Base-by-base conservation (phyloP, 2,329 filamentous ascomycete species). In the Intubia oerlemansii region DNA sequence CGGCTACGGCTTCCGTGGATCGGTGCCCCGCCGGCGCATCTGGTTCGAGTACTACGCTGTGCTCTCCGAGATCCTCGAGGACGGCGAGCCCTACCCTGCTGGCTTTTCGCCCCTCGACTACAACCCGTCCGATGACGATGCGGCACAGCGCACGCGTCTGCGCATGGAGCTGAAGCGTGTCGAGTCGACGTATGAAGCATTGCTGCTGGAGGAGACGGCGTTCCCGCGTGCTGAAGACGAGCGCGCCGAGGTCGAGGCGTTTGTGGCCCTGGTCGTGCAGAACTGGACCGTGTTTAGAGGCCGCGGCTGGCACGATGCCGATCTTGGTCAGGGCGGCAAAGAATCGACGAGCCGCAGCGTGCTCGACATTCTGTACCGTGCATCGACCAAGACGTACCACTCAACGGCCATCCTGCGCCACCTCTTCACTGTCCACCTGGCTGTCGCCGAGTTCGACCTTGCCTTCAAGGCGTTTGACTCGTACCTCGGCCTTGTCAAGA, bases 341-440 rank as follows among this genome's bases (percentile, higher is more conserved):
- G 69, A 74, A 42, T 67, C 62, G 14, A 55, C 85, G 12, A 77
- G 77, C 36, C 69, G 75, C 30, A 71, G 71, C 28, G 70, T 90
- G 18, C 62, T 98, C 23, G 84, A 88, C 48, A 78, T 82, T 17
- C 59, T 98, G 6, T 98, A 95, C 49, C 75, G 76, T 22, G 80
- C 84, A 14, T 80, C 85, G 7, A 81, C 77, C 8, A 92, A 88
- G 49, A 92, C 84, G 0, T 98, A 88, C 44, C 88, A 98, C 50
- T 98, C 88, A 2, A 91, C 85, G 2, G 58, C 81, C 8, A 78
- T 95, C 36, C 55, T 98, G 17, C 66, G 85, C 33, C 68, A 84
- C 41, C 59, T 98, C 1, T 95, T 95, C 45, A 74, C 70, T 9
- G 75, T 92, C 2, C 88, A 98, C 47, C 59, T 85, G 12, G 67